Base-by-base conservation (phyloP, 768 basidiomycete genomes). In the Suillus decipiens region DNA sequence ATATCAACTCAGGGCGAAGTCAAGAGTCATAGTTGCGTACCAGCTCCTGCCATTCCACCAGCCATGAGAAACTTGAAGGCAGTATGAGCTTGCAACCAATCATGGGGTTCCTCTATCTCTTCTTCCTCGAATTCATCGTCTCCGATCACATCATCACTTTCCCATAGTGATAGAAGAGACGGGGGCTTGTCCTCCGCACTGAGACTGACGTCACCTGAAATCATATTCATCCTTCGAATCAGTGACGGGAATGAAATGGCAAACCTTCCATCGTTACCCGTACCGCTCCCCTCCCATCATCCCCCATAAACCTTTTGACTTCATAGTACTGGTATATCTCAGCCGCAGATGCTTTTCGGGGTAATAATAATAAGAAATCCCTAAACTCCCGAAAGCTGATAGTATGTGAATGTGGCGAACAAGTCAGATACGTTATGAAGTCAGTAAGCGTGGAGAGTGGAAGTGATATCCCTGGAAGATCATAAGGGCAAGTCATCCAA, bases 1-100 rank as follows among this genome's bases (percentile, higher is more conserved):
- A n/a, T 12, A 22, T 57, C 24, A 57, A 41, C 39, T 57, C 17
- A 28, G 5, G 56, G 10, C 17, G 6, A 19, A 28, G 11, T 31
- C 24, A 31, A 28, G 37, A 22, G 15, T 39, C 5, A 22, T n/a
- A 28, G 24, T 57, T 11, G 75, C 86, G 78, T 72, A 95, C 96
- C 92, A 65, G 92, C 93, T 63, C 97, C 97, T 15, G 97, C 97
- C 11, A 96, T 79, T 15, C 97, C 97, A 41, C 97, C 97, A 6
- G 97, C 97, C 14, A 94, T 76, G 50, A 99, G 82, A 76, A 96
- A 99, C 72, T 89, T 92, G 76, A 95, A 79, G 11, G 96, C 90
- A 0, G 89, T 87, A 63, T 83, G 81, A 4, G 86, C 85, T 64
- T 86, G 89, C 24, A 94, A 75, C 75, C 86, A 84, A 64, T 78